Evolutionary conservation across 192 early-diverging fungal genomes (phyloP), one percentile per base, ranked within the genome.

Genomic region (Chytriomyces sp.): DNA sequence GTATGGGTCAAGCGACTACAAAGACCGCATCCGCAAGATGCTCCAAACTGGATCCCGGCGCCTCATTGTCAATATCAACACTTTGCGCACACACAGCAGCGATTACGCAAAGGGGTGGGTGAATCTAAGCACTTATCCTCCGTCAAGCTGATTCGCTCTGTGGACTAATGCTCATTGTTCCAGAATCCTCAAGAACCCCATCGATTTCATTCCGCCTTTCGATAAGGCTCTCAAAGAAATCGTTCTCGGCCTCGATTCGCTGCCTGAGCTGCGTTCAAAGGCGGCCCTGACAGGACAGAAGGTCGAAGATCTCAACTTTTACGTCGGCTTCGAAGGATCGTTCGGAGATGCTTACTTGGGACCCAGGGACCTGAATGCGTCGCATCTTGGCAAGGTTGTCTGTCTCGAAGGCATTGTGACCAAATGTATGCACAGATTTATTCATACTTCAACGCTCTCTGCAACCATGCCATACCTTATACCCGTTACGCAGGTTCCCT

Each of bases 401-500:
- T 96, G 94, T 67, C 79, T 99, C 26, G 97, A 99, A 84, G 98
- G 95, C 61, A 99, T 99, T 75, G 97, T 99, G 26, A 98, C 97
- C 11, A 91, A 94, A 74, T 99, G 97, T 91, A 85, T 80, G 86
- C n/a, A 3, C 48, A 26, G 43, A 44, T 80, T 62, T 48, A 59
- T 20, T 45, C 45, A 60, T 35, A 35, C 35, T 35, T 35, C 35
- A 35, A 35, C 35, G 35, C 35, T 35, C 35, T 35, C 35, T 35
- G 35, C 35, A 35, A 35, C 35, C 35, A 35, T 35, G 8, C 13
- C 49, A 8, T 43, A 13, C 46, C 23, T 45, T 47, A 16, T 18
- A 5, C 35, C 35, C 35, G 35, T 35, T 35, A 35, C 4, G 35
- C 57, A 94, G 93, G 93, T 81, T 97, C 96, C 26, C 88, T 98